These are phyloP conservation scores for Rhododendron kiyosumense DNA, from an alignment of 148 eudicot genomes.

Conservation along the genomic window DNA sequence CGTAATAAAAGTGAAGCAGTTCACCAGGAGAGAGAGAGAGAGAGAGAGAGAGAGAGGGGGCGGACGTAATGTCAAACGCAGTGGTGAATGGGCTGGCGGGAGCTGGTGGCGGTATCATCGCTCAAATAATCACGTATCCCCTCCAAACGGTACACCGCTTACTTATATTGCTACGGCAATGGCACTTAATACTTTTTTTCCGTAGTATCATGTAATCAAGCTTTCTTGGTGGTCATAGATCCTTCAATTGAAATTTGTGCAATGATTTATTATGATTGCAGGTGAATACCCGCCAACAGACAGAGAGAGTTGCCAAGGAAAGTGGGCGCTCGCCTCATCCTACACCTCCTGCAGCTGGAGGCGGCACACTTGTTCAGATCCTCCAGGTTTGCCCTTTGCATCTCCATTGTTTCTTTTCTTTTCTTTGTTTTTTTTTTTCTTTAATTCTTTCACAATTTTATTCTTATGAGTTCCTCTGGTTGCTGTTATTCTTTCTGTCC, in stretches of 20 bases:
- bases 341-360: not conserved
- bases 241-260: not conserved
- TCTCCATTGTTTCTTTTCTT: not conserved
- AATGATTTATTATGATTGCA: not conserved
- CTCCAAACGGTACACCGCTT: conserved; percentile 60
- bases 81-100: conserved; percentile 85
- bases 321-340: not conserved
- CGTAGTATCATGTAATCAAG: not conserved
- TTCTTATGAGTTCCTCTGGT: not conserved
- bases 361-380: conserved; percentile 20
- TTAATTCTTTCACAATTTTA: not conserved
- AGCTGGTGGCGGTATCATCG: conserved; percentile 88
- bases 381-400: conserved; percentile 9
- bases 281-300: conserved; percentile 29
- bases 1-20: not conserved
- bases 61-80: conserved; percentile 66
- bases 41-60: not conserved
- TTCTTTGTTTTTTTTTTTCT: no score
- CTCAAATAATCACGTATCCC: conserved; percentile 87
- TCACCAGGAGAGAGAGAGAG: not conserved
- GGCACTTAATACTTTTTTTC: not conserved
- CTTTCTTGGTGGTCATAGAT: not conserved
- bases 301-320: conserved; percentile 24
- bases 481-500: not conserved
- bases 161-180: no score